Evolutionary conservation across 305 asterid genomes (phyloP), one percentile per base, ranked within the genome.

Genomic region (Fraxinus platypoda): DNA sequence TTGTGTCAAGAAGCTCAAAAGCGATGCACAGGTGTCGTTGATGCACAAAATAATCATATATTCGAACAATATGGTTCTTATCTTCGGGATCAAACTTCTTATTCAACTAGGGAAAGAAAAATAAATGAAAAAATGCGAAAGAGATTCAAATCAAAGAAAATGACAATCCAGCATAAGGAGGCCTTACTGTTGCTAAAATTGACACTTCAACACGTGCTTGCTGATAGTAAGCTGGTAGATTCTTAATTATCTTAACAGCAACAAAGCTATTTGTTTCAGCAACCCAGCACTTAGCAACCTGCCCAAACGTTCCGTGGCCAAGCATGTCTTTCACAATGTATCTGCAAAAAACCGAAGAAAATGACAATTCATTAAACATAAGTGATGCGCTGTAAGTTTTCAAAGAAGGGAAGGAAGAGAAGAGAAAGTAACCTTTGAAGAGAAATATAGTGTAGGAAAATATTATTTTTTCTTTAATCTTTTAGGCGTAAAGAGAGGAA

Each of bases 271-370:
- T 88, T 77, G 91, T 90, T 81, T 97, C 97, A 8, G 94, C 87
- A 83, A 93, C 97, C 99, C 97, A 94, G 87, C 99, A 97, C 86
- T 93, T 97, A 35, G 97, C 99, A 84, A 97, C 99, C 93, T 97
- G 99, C 78, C 99, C 99, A 87, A 97, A 97, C 71, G 99, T 97
- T 82, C 99, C 99, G 73, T 94, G 99, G 76, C 98, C 99, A 84
- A 97, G 98, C 80, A 95, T 90, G 33, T 93, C 99, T 90, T 97
- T 97, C 84, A 93, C 96, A 87, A 95, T 78, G 80, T 97, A 97
- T 89, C 99, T 97, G 91, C 81, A 87, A 78, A 90, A 23, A 35
- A 82, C 43, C 41, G 81, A 78, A 80, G 82, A 15, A 86, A 82
- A 77, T 81, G 80, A 77, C 23, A 68, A 81, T 46, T 83, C 84